These are phyloP conservation scores for Cymbidium sinense DNA, from an alignment of 106 monocot genomes.

Conservation along the genomic window DNA sequence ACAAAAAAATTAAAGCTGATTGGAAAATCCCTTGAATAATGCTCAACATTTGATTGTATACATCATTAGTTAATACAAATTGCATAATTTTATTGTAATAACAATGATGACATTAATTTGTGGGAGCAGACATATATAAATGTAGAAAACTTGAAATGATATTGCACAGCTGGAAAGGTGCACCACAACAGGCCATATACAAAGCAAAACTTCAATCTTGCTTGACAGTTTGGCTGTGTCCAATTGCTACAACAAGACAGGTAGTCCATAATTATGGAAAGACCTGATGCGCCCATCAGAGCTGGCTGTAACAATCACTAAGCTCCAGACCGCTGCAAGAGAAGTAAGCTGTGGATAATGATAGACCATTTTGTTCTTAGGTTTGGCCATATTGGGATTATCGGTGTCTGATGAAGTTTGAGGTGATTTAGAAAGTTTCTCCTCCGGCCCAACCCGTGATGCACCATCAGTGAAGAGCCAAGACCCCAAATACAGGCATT, in stretches of 20 bases:
- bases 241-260: constrained; percentile 38
- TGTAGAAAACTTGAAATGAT: no score
- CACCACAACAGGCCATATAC: no score
- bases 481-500: constrained; percentile 35
- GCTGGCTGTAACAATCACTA: constrained; percentile 67
- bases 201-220: not conserved
- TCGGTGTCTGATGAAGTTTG: not conserved
- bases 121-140: no score
- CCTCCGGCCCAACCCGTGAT: constrained; percentile 64
- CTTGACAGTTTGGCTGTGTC: not conserved
- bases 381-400: not conserved
- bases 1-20: no score
- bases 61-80: no score
- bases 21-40: no score
- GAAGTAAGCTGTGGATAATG: constrained; percentile 7
- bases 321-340: constrained; percentile 39
- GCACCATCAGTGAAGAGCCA: constrained; percentile 46
- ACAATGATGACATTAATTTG: no score
- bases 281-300: constrained; percentile 61
- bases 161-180: no score
- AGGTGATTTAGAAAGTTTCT: constrained; percentile 34
- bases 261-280: constrained; percentile 82
- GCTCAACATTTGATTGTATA: no score
- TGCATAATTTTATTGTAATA: no score
- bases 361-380: constrained; percentile 1